A percentile compares a stretch with the other conserved stretches of the same genome.
These are phyloP conservation scores for Phytophthora aleatoria DNA, from an alignment of 352 stramenopile species.

Conservation along the genomic window DNA sequence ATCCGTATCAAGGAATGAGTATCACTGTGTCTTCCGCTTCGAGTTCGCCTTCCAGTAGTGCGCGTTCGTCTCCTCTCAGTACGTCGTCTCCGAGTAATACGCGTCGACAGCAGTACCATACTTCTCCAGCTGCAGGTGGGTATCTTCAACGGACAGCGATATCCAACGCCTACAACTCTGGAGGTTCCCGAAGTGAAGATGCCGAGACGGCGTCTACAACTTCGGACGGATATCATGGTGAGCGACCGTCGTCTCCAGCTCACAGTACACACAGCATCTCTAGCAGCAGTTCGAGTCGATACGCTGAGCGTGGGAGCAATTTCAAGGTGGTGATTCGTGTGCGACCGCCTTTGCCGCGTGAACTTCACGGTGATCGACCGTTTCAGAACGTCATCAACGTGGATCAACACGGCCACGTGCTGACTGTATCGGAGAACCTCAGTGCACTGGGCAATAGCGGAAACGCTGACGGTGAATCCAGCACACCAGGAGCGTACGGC, in stretches of 20 bases:
- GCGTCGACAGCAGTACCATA: conserved; percentile 36
- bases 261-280: conserved; percentile 42
- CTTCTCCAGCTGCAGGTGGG: conserved; percentile 16
- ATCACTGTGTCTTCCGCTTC: conserved; percentile 53
- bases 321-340: conserved; percentile 95
- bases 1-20: conserved; percentile 44
- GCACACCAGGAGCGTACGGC: conserved; percentile 64
- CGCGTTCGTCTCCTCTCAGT: conserved; percentile 41
- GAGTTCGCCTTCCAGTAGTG: conserved; percentile 35
- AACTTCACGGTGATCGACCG: conserved; percentile 86
- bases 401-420: conserved; percentile 79
- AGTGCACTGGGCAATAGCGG: conserved; percentile 45
- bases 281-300: conserved; percentile 41
- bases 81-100: conserved; percentile 29
- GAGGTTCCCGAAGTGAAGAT: conserved; percentile 38
- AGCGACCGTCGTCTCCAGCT: conserved; percentile 46
- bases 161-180: conserved; percentile 63
- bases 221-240: conserved; percentile 45
- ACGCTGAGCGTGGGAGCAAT: conserved; percentile 67
- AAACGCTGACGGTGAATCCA: conserved; percentile 20
- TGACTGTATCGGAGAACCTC: conserved; percentile 91
- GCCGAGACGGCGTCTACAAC: conserved; percentile 66
- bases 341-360: conserved; percentile 83
- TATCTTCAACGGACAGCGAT: conserved; percentile 69
- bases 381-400: conserved; percentile 93